Evolutionary conservation across 306 rosid species (phyloP).

Genomic region (Acacia acuminata): DNA sequence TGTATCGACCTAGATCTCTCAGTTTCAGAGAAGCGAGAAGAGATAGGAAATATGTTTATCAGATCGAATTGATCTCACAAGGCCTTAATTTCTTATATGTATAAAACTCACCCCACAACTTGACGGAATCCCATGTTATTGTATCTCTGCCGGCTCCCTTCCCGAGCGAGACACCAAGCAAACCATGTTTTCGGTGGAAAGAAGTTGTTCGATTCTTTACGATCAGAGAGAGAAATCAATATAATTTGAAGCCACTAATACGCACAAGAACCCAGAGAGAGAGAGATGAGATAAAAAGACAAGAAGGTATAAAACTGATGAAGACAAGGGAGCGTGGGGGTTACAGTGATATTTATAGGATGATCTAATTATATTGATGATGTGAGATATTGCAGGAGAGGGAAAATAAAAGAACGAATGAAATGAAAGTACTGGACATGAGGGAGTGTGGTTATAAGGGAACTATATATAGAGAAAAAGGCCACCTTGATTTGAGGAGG

Average conservation of each 20-base stretch:
- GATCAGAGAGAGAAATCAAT: not conserved
- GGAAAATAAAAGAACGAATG: not conserved
- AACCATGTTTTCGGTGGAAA: conserved; percentile 42
- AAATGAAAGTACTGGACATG: not conserved
- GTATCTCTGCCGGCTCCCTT: conserved; percentile 86
- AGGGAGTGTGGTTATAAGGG: conserved; percentile 20
- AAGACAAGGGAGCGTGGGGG: not conserved
- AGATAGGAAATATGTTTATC: not conserved
- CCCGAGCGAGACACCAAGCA: conserved; percentile 89
- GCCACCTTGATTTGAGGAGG: not conserved
- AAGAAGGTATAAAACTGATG: not conserved
- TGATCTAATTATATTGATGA: not conserved
- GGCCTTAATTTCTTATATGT: too few species aligned
- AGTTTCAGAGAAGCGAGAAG: not conserved
- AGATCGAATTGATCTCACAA: not conserved
- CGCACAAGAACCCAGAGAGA: not conserved
- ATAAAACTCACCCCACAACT: conserved; percentile 97
- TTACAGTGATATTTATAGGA: not conserved
- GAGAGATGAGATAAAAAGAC: not conserved
- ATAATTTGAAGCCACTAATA: not conserved
- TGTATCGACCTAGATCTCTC: not conserved
- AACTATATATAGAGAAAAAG: conserved; percentile 26
- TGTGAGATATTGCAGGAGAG: not conserved
- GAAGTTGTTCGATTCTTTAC: not conserved
- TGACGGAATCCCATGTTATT: conserved; percentile 85